Percentiles rank a stretch among this genome's conserved stretches.
phyloP scores from a whole-genome alignment of 1,284 basidiomycete genomes.

The Xerocomus cyaneibrunnescens region DNA sequence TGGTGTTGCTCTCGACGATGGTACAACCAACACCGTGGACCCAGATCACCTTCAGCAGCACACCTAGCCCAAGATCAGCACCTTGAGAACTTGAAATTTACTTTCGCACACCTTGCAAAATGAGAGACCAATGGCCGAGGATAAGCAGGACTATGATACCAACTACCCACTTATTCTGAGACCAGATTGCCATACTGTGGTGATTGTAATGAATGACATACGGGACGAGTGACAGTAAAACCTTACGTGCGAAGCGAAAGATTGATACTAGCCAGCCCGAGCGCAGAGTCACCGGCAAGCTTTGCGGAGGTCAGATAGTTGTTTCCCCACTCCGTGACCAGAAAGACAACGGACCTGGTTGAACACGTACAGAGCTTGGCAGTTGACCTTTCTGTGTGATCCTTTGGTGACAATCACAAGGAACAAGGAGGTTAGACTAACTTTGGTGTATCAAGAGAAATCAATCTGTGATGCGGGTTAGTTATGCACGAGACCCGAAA shows the following conservation, averaged over 20 bases:
- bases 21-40: conserved; percentile 36
- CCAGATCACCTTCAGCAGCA: conserved; percentile 41
- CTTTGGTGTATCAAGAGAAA: conserved; percentile 32
- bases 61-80: conserved; percentile 30
- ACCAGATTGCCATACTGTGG: conserved; percentile 37
- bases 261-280: conserved; percentile 37
- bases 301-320: conserved; percentile 17
- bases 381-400: conserved; percentile 24
- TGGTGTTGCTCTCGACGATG: conserved; percentile 40
- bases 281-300: conserved; percentile 35
- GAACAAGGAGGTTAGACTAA: conserved; percentile 11
- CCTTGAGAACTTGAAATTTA: background rate
- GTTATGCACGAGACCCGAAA: background rate
- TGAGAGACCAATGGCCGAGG: conserved; percentile 38
- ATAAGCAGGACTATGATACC: conserved; percentile 32
- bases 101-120: conserved; percentile 27
- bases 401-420: background rate
- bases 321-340: background rate
- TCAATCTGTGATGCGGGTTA: conserved; percentile 22
- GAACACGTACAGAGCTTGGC: conserved; percentile 33
- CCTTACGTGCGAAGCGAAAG: conserved; percentile 36
- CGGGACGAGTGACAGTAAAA: background rate
- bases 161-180: conserved; percentile 34
- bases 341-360: conserved; percentile 30
- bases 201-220: background rate